Conservation (phyloP, 2,329 filamentous ascomycete genomes). For the Blastomyces silverae region DNA sequence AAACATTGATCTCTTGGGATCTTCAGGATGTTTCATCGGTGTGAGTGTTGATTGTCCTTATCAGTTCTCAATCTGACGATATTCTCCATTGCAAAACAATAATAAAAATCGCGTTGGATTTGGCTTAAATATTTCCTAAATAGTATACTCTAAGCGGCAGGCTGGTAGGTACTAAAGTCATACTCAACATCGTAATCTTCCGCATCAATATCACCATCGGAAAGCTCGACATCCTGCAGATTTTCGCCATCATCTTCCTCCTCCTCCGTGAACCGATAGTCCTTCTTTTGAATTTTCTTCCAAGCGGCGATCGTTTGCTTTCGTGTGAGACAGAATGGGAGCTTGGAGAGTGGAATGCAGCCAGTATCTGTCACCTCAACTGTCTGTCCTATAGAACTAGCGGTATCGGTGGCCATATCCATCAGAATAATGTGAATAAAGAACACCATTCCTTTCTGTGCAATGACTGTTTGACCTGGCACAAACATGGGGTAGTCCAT, state of each 20-base stretch:
- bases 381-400: constrained; percentile 31
- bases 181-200: constrained; percentile 34
- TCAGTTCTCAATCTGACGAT: not conserved
- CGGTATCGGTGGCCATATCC: constrained; percentile 34
- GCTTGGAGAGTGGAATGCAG: constrained; percentile 30
- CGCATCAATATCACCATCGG: constrained; percentile 30
- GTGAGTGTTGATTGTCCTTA: not conserved
- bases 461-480: constrained; percentile 21
- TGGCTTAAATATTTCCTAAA: not conserved
- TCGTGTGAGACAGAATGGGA: constrained; percentile 31
- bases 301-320: constrained; percentile 32
- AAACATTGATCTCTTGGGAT: not conserved
- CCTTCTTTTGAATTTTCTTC: constrained; percentile 32
- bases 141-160: constrained; percentile 18
- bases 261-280: constrained; percentile 29
- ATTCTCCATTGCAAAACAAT: not conserved
- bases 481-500: constrained; percentile 24
- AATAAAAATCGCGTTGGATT: not conserved
- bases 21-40: not conserved
- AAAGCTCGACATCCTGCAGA: constrained; percentile 31
- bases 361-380: constrained; percentile 30
- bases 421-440: constrained; percentile 35
- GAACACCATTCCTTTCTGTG: constrained; percentile 30
- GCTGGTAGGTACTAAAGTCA: constrained; percentile 31
- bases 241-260: constrained; percentile 33